Conservation (phyloP, 441 rosid genomes). For the Flueggea neowawraea region DNA sequence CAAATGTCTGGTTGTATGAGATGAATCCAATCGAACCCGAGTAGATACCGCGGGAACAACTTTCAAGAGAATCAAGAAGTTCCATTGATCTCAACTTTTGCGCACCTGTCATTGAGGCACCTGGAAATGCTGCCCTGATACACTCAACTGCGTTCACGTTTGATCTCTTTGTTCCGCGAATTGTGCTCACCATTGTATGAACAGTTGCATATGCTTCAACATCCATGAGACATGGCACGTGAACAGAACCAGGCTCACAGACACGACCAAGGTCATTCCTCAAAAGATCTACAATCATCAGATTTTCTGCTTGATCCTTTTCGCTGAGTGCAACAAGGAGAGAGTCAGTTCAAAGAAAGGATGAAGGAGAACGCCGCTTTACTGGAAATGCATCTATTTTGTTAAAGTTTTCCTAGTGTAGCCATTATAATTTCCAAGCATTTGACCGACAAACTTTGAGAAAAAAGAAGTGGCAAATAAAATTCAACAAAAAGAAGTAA, state of each 20-base stretch:
- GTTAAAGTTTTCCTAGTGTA: too few relatives aligned
- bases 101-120: constrained; percentile 99
- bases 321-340: constrained; percentile 47
- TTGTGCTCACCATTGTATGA: constrained; percentile 97
- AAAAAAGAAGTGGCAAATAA: not conserved
- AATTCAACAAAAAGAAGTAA: not conserved
- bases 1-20: constrained; percentile 83
- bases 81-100: constrained; percentile 95
- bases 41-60: constrained; percentile 83
- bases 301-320: constrained; percentile 96
- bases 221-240: constrained; percentile 91
- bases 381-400: too few relatives aligned
- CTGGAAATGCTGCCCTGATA: constrained; percentile 90
- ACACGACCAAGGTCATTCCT: constrained; percentile 96
- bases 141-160: constrained; percentile 68
- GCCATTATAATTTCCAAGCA: too few relatives aligned
- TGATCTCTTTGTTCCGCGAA: constrained; percentile 61
- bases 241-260: constrained; percentile 86
- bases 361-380: too few relatives aligned
- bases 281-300: constrained; percentile 96
- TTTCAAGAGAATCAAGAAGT: constrained; percentile 79
- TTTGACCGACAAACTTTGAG: too few relatives aligned
- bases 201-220: constrained; percentile 97
- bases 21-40: constrained; percentile 91
- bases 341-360: constrained; percentile 6